Percentiles rank a stretch among this genome's conserved stretches.
These are phyloP conservation scores for Fusarium sarcochroum DNA, from an alignment of 2,329 filamentous ascomycete genomes.

Conservation along the genomic window DNA sequence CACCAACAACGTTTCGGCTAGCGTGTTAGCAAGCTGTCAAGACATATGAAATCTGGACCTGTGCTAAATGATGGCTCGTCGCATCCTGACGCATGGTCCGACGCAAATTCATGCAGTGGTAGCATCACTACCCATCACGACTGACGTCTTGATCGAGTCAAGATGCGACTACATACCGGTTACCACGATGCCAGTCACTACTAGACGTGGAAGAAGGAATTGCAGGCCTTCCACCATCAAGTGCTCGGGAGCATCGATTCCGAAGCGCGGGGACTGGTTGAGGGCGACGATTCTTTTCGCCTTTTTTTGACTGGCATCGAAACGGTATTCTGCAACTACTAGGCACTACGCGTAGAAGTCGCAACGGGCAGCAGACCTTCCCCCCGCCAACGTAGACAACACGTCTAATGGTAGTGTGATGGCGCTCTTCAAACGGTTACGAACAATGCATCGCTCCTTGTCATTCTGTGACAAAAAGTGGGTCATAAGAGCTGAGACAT, in stretches of 20 bases:
- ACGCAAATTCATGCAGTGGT: conserved; percentile 64
- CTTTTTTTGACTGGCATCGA: conserved; percentile 63
- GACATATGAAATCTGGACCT: no score
- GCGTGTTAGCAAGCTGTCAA: no score
- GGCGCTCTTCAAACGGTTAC: conserved; percentile 65
- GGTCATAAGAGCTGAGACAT: conserved; percentile 57
- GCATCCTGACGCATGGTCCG: conserved; percentile 63
- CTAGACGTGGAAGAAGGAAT: conserved; percentile 64
- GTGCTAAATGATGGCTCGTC: no score
- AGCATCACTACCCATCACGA: conserved; percentile 62
- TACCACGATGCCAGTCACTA: conserved; percentile 67
- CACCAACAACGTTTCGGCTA: conserved; percentile 44
- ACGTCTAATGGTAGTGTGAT: conserved; percentile 62
- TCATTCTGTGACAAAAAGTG: conserved; percentile 61
- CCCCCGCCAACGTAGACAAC: conserved; percentile 50
- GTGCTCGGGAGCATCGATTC: conserved; percentile 62
- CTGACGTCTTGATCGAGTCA: conserved; percentile 67
- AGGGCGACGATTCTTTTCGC: conserved; percentile 66
- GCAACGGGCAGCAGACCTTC: no score
- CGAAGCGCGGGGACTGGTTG: conserved; percentile 64
- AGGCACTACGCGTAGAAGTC: conserved; percentile 58
- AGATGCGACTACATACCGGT: conserved; percentile 62
- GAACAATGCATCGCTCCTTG: conserved; percentile 68
- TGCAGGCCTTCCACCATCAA: conserved; percentile 65
- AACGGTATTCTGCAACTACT: conserved; percentile 61